Base-by-base conservation (phyloP, 768 basidiomycete genomes). In the Xerocomus brunneocitrinus region DNA sequence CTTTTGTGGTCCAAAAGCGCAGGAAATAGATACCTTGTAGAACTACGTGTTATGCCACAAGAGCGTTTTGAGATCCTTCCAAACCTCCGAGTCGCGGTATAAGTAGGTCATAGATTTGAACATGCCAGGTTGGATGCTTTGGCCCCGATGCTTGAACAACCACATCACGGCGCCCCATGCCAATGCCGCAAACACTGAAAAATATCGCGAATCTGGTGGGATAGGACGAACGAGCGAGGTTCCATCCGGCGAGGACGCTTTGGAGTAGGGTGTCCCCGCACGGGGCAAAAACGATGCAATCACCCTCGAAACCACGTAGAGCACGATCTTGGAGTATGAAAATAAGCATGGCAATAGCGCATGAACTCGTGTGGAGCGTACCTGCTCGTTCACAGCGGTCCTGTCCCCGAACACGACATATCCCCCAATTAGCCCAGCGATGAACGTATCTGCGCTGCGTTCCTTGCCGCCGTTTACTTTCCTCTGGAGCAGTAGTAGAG, bases 151-250 rank as follows among this genome's bases (percentile, higher is more conserved):
- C 63, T 85, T 79, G 79, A 95, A 98, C 56, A 97, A 73, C 81
- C 88, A 99, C 95, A 99, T 98, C 43, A 98, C 95, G 8, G 87
- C 80, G 41, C 92, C 97, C 97, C 97, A 98, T 31, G 86, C 80
- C 13, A 98, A 60, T 0, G 94, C 91, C 3, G 94, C 89, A 56
- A 95, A 93, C 42, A 89, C 65, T 1, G 88, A 83, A 71, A 98
- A 99, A 67, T 90, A 86, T 13, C 81, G 75, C 16, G 91, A 75
- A 64, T 95, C 82, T 3, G 95, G 94, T 7, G 95, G 93, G 34
- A 91, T 69, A 3, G 94, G 89, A 63, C 79, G 82, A 41, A 78
- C 76, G 35, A 71, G 56, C 4, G 81, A 65, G 19, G 72, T 65
- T 49, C 76, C 65, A 28, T 77, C 59, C 6, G 76, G 64, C 5